These are phyloP conservation scores for Penicillium hesseltinei DNA, from an alignment of 2,329 filamentous ascomycete species.

Conservation along the genomic window DNA sequence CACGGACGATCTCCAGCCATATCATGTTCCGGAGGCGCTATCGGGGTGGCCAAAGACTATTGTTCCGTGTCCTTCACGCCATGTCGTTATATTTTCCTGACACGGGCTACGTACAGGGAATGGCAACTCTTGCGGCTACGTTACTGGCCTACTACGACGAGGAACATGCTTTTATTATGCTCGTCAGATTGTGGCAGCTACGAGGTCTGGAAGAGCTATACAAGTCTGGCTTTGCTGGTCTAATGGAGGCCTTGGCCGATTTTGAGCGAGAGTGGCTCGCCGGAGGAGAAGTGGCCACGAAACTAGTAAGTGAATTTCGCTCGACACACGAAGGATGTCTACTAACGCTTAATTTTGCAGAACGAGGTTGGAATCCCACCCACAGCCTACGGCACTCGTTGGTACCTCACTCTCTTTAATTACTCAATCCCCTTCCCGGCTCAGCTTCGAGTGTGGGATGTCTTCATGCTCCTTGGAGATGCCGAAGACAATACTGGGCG, in stretches of 20 bases:
- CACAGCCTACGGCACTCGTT: conserved; percentile 92
- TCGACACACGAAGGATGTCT: neutral
- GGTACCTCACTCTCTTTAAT: conserved; percentile 98
- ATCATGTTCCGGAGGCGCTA: conserved; percentile 96
- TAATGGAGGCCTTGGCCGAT: conserved; percentile 81
- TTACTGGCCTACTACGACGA: conserved; percentile 96
- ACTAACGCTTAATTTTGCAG: conserved; percentile 43
- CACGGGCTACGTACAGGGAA: conserved; percentile 95
- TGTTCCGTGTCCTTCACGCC: conserved; percentile 90
- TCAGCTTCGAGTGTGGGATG: conserved; percentile 94
- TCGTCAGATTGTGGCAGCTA: conserved; percentile 89
- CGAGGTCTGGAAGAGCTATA: conserved; percentile 85
- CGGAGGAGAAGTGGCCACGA: conserved; percentile 72
- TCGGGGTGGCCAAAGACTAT: conserved; percentile 81
- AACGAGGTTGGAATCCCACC: conserved; percentile 75
- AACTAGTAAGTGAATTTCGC: conserved; percentile 62
- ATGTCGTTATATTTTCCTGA: conserved; percentile 87
- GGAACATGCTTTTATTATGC: conserved; percentile 90
- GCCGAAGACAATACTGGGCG: conserved; percentile 48
- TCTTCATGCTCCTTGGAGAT: conserved; percentile 92
- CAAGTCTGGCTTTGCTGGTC: conserved; percentile 74
- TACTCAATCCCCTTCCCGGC: conserved; percentile 92
- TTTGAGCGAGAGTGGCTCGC: conserved; percentile 82
- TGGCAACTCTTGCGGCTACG: conserved; percentile 90
- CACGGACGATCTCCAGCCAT: conserved; percentile 88